Evolutionary conservation across 306 rosid genomes (phyloP), one percentile per base, ranked within the genome.

Genomic region (Benincasa hispida): DNA sequence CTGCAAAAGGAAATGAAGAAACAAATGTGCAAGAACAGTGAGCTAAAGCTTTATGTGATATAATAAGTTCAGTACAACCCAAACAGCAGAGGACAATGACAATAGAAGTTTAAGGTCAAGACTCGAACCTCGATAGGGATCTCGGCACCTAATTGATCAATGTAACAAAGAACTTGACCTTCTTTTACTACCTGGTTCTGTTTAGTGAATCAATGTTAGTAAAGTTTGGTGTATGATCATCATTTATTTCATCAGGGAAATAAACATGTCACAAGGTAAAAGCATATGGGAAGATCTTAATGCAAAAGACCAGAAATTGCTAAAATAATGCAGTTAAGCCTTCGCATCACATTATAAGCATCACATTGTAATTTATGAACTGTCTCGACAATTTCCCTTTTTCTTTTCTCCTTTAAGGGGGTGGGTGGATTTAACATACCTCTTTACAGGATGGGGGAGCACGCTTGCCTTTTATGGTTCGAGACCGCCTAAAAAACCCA

Each of bases 381-480:
- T 11, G 9, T 21, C 11, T 21, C 51, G 21, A 32, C 2, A 1
- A 3, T 60, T 30, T 61, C 6, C 9, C 13, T 58, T 58, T 14
- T 28, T 2, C 3, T 58, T 24, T 5, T 58, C 65, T 59, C 21
- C 66, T 60, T 60, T 27, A 18, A 4, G 41, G 5, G 21, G 25
- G 70, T 18, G 70, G 25, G 12, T 32, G 27, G 15, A 69, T 24
- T 25, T 70, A 79, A 45, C 59, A 60, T 82, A 93, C 97, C 98
- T 91, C 98, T 84, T 88, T 81, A 83, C 97, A 90, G 12, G 94
- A 75, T 42, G 90, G 91, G 0, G 91, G 93, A 76, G 91, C 86
- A 50, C 90, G 93, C 81, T 88, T 91, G 50, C 94, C 94, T 86
- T 91, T 91, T 82, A 93, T 90, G 67, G 91, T 91, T 80, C 98